Base-by-base conservation (phyloP, 192 early-diverging fungal genomes). In the Allomyces arbusculus region DNA sequence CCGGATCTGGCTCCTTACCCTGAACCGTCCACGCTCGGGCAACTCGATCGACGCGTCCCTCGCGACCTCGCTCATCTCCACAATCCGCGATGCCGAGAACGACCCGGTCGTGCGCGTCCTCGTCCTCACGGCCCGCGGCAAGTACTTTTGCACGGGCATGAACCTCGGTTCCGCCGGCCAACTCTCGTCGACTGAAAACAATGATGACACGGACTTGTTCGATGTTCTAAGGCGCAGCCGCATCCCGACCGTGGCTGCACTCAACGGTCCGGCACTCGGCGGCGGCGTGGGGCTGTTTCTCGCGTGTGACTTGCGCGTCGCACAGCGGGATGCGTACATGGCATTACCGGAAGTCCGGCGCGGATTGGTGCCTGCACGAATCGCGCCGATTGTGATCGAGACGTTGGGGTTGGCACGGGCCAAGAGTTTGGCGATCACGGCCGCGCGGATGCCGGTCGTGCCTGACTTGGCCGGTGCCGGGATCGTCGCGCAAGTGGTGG, bases 131-230 rank as follows among this genome's bases (percentile, higher is more conserved):
- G 84, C 80, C 6, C 71, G 75, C 26, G 84, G 84, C 24, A 82
- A 81, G 40, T 85, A 76, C 63, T 85, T 85, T 72, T 83, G 82
- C 63, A 80, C 82, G 10, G 84, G 84, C 24, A 82, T 85, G 79
- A 80, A 84, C 67, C 74, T 85, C 55, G 33, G 33, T 40, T 40
- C 33, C 33, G 33, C 33, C 33, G 33, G 33, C 3, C 33, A 40
- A 40, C 33, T 40, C 0, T 40, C 7, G 33, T 3, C 33, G 4
- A 7, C 33, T 7, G 33, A 40, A 3, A 8, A 40, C 7, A 7
- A 40, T 7, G 72, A 73, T 10, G 43, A 64, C 9, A 67, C 73
- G 40, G 62, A 40, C 40, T 45, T 70, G 24, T 85, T 76, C 68
- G 67, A 76, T 9, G 71, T 68, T 22, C 61, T 85, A 2, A 69